phyloP scores from a whole-genome alignment of 1,284 basidiomycete genomes.

The Naganishia albida region DNA sequence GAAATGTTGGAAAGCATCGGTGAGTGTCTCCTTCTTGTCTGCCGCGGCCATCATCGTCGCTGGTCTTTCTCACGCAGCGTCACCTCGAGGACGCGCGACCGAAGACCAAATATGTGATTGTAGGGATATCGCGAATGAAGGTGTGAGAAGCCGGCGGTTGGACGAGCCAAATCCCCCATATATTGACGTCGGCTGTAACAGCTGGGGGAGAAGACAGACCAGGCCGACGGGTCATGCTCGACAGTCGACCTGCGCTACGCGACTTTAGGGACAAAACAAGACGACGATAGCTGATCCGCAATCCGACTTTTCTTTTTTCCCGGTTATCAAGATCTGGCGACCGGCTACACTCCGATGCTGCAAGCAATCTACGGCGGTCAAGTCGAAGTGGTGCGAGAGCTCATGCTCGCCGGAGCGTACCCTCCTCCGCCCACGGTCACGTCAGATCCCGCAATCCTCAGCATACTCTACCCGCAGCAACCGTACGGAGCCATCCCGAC shows the following conservation, averaged over 20 bases:
- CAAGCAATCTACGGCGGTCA: slow-evolving; percentile 50
- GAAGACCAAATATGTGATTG: too few species aligned
- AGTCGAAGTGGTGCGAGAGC: slow-evolving; percentile 51
- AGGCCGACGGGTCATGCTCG: background rate
- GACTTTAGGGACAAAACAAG: background rate
- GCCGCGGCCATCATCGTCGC: background rate
- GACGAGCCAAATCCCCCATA: background rate
- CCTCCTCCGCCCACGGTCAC: slow-evolving; percentile 52
- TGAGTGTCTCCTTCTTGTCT: slow-evolving; percentile 37
- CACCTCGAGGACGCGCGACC: background rate
- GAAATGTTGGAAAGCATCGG: slow-evolving; percentile 48
- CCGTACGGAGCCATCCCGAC: slow-evolving; percentile 35
- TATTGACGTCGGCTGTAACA: background rate
- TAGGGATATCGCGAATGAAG: too few species aligned
- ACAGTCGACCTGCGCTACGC: background rate
- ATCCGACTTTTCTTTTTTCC: slow-evolving; percentile 11
- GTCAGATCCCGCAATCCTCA: slow-evolving; percentile 49
- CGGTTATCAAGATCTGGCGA: slow-evolving; percentile 41
- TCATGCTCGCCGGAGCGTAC: slow-evolving; percentile 51
- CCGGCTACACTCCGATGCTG: slow-evolving; percentile 54
- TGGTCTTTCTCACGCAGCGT: slow-evolving; percentile 12
- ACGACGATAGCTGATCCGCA: slow-evolving; percentile 21
- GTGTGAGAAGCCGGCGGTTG: background rate
- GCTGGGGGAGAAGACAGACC: background rate
- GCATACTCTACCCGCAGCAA: slow-evolving; percentile 49